phyloP scores from a whole-genome alignment of 2,329 filamentous ascomycete genomes.

The Colletotrichum agaves region DNA sequence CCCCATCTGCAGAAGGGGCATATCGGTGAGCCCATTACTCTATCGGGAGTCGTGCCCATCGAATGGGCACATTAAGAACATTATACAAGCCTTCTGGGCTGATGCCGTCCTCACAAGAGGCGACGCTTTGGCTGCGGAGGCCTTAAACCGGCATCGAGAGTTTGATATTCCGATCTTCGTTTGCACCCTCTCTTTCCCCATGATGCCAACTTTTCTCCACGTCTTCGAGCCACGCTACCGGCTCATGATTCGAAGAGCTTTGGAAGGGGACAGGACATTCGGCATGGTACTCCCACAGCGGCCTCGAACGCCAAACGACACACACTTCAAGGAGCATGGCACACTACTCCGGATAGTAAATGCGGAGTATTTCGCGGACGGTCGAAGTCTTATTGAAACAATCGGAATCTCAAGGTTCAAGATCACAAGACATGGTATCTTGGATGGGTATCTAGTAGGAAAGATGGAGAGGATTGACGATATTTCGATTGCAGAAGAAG shows the following conservation, averaged over 20 bases:
- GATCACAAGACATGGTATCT: conserved; percentile 69
- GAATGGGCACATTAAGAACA: conserved; percentile 71
- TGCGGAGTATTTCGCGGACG: conserved; percentile 79
- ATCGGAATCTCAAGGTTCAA: conserved; percentile 81
- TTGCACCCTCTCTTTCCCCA: conserved; percentile 83
- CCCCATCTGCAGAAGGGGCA: conserved; percentile 78
- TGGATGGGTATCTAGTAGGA: conserved; percentile 85
- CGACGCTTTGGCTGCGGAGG: conserved; percentile 66
- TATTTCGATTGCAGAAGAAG: conserved; percentile 83
- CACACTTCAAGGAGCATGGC: conserved; percentile 76
- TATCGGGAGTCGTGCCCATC: conserved; percentile 55
- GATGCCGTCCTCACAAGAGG: conserved; percentile 70
- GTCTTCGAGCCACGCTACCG: conserved; percentile 94
- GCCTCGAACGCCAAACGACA: conserved; percentile 46
- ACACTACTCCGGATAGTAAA: conserved; percentile 82
- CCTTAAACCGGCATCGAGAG: conserved; percentile 64
- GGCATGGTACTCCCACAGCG: conserved; percentile 84
- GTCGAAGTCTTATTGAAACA: conserved; percentile 83
- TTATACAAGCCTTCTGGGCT: conserved; percentile 77
- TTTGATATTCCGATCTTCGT: conserved; percentile 79
- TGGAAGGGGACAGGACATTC: conserved; percentile 80
- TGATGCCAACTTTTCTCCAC: conserved; percentile 86
- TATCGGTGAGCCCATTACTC: conserved; percentile 62
- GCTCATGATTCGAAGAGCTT: conserved; percentile 84
- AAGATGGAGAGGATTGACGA: conserved; percentile 82